Conservation (phyloP, 768 basidiomycete genomes). For the Suillus bovinus region DNA sequence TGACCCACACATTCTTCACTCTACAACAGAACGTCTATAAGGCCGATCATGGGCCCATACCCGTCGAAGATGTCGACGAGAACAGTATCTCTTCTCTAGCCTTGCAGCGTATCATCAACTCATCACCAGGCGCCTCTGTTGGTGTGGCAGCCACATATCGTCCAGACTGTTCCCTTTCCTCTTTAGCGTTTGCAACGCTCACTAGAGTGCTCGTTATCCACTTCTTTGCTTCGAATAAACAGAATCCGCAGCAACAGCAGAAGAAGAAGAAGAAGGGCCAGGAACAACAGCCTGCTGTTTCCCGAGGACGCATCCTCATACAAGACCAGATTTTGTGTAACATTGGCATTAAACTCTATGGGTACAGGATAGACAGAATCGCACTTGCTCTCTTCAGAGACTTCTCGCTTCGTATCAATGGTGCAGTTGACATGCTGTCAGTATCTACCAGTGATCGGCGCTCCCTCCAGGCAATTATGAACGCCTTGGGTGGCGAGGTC, state of each 20-base stretch:
- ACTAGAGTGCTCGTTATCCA: conserved; percentile 37
- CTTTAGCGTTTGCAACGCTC: conserved; percentile 42
- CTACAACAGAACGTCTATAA: conserved; percentile 38
- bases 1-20: conserved; percentile 19
- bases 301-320: conserved; percentile 26
- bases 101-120: conserved; percentile 32
- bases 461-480: conserved; percentile 36
- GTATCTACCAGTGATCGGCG: conserved; percentile 24
- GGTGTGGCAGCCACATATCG: conserved; percentile 48
- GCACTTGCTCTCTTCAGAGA: conserved; percentile 42
- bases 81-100: conserved; percentile 22
- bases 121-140: conserved; percentile 25
- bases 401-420: conserved; percentile 32
- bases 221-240: conserved; percentile 20
- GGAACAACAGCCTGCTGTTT: not conserved
- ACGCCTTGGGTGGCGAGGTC: conserved; percentile 38
- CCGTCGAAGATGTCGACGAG: conserved; percentile 29
- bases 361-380: conserved; percentile 49
- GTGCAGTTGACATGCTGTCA: conserved; percentile 45
- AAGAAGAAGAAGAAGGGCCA: conserved; percentile 10
- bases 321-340: conserved; percentile 34
- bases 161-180: conserved; percentile 32
- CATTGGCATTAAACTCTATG: conserved; percentile 31
- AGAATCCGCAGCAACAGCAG: conserved; percentile 7
- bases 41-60: conserved; percentile 23